These are phyloP conservation scores for Zea luxurians DNA, from an alignment of 176 grass and related monocot species.

Conservation along the genomic window DNA sequence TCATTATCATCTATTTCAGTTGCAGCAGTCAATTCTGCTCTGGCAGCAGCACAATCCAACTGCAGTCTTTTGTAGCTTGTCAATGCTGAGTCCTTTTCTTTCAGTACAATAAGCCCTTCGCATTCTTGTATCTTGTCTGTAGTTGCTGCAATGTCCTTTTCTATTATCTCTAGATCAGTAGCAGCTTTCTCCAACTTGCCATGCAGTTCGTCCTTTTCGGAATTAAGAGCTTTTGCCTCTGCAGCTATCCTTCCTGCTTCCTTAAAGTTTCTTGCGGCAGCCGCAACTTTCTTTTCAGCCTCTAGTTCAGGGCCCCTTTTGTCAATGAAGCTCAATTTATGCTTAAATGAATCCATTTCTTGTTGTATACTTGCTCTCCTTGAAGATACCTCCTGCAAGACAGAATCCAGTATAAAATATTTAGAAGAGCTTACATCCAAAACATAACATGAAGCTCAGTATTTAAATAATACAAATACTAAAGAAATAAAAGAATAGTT, in stretches of 20 bases:
- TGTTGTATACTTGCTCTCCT: conserved; percentile 68
- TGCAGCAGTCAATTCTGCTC: conserved; percentile 83
- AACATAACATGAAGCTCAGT: background rate
- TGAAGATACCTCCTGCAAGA: conserved; percentile 77
- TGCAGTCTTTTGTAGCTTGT: conserved; percentile 76
- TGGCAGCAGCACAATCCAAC: conserved; percentile 70
- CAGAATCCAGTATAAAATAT: conserved; percentile 35
- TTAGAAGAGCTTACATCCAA: conserved; percentile 30
- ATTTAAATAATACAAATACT: background rate
- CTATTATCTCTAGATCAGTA: conserved; percentile 65
- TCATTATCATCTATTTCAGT: conserved; percentile 66
- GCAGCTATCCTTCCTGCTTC: conserved; percentile 87
- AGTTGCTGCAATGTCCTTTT: conserved; percentile 65
- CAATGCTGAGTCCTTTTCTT: conserved; percentile 85
- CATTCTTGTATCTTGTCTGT: conserved; percentile 69
- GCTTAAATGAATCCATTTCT: conserved; percentile 74
- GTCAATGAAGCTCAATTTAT: conserved; percentile 80
- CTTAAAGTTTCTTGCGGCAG: conserved; percentile 91
- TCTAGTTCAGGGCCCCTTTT: conserved; percentile 87
- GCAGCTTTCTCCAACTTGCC: conserved; percentile 61
- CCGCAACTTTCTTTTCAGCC: conserved; percentile 96
- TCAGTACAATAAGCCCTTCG: conserved; percentile 70
- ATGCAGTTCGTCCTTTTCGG: conserved; percentile 82
- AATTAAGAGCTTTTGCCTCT: conserved; percentile 77
- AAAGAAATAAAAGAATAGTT: conserved; percentile 20